These are phyloP conservation scores for Coemansia sp. DNA, from an alignment of 192 early-diverging fungal species.

Conservation along the genomic window DNA sequence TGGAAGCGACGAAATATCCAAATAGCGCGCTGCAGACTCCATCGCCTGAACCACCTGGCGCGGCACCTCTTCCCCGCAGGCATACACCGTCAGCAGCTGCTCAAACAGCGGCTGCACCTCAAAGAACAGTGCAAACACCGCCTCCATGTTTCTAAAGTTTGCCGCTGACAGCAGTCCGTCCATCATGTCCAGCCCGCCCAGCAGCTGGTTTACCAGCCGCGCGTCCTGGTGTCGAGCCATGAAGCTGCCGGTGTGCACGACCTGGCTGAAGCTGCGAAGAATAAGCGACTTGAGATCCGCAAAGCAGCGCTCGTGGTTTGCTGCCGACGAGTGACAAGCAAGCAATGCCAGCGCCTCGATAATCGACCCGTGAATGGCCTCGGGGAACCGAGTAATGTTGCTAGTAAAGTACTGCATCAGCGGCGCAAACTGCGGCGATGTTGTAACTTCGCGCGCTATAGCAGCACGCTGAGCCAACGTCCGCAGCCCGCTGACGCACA, in stretches of 20 bases:
- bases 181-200: conserved; percentile 51
- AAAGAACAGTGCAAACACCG: conserved; percentile 38
- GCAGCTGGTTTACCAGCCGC: conserved; percentile 19
- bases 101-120: conserved; percentile 35
- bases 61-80: conserved; percentile 21
- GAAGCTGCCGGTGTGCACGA: conserved; percentile 3
- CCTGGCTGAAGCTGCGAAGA: conserved; percentile 12
- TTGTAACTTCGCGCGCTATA: conserved; percentile 31
- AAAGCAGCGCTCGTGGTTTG: conserved; percentile 27
- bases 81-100: conserved; percentile 24
- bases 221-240: conserved; percentile 12
- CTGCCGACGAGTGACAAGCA: conserved; percentile 29
- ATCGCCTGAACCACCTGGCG: conserved; percentile 30
- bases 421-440: conserved; percentile 23
- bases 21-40: conserved; percentile 38
- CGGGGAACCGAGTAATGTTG: conserved; percentile 39
- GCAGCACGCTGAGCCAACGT: conserved; percentile 30
- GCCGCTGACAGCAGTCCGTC: conserved; percentile 46
- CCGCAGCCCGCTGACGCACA: conserved; percentile 38
- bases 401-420: conserved; percentile 31
- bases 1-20: conserved; percentile 37
- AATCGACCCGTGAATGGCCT: conserved; percentile 40
- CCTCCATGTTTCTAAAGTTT: conserved; percentile 42
- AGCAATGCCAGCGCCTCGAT: conserved; percentile 38
- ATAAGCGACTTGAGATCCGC: conserved; percentile 31